phyloP scores from a whole-genome alignment of 371 early-diverging fungal genomes.

The Sporodiniella umbellata region DNA sequence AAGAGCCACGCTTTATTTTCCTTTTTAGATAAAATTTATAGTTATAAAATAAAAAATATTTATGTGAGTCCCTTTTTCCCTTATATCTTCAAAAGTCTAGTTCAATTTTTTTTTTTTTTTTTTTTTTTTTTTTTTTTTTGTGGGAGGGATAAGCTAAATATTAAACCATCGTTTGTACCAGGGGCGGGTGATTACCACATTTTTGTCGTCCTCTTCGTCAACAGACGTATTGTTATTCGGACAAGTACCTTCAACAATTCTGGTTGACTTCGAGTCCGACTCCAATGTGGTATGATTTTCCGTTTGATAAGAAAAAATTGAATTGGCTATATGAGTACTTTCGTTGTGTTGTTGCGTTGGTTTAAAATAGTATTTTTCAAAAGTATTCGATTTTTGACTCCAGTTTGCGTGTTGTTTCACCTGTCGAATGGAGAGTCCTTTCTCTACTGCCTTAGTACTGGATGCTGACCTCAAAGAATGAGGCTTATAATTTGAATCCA shows the following conservation, averaged over 20 bases:
- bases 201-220: neutral
- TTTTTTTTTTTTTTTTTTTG: neutral
- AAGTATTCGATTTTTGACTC: constrained; percentile 4
- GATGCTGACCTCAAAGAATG: constrained; percentile 9
- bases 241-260: constrained; percentile 10
- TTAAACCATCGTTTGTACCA: neutral
- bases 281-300: constrained; percentile 3
- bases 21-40: constrained; percentile 2
- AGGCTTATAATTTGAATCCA: neutral
- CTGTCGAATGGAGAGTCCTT: neutral
- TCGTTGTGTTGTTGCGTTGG: neutral
- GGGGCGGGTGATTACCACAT: neutral
- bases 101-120: neutral
- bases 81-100: neutral
- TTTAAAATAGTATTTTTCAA: constrained; percentile 10
- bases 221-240: neutral
- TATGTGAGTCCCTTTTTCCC: neutral
- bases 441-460: neutral
- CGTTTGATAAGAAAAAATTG: neutral
- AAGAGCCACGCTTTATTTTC: constrained; percentile 4
- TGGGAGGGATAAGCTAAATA: neutral
- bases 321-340: neutral
- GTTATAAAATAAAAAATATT: neutral
- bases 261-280: constrained; percentile 6
- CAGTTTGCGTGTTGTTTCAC: constrained; percentile 1